A percentile compares a stretch with the other conserved stretches of the same genome.
Conservation (phyloP, 176 grass and related monocot genomes). For the Bothriochloa decipiens region DNA sequence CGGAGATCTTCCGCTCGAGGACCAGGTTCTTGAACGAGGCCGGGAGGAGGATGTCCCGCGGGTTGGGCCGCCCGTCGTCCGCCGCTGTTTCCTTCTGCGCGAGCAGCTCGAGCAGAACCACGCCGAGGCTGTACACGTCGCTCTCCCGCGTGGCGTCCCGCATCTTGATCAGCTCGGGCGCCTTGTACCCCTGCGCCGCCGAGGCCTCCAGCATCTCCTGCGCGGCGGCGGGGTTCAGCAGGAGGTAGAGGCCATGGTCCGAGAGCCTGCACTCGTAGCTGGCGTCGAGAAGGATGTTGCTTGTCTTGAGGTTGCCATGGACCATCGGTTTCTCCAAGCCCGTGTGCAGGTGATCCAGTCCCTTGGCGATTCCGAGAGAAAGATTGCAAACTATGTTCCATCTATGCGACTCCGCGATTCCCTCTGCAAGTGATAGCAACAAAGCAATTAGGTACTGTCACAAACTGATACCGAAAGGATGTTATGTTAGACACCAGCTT, state of each 20-base stretch:
- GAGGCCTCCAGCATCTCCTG: conserved; percentile 86
- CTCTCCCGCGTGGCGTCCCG: conserved; percentile 66
- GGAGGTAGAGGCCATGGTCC: conserved; percentile 75
- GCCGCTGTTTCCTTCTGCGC: conserved; percentile 56
- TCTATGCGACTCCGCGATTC: conserved; percentile 77
- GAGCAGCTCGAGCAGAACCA: conserved; percentile 86
- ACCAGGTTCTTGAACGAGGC: conserved; percentile 69
- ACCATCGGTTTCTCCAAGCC: conserved; percentile 63
- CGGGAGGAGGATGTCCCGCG: conserved; percentile 62
- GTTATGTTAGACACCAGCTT: not conserved
- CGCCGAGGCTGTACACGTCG: conserved; percentile 79
- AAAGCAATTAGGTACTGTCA: conserved; percentile 23
- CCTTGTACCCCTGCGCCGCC: conserved; percentile 74
- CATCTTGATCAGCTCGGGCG: conserved; percentile 87
- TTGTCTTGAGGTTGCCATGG: conserved; percentile 91
- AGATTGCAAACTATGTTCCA: conserved; percentile 80
- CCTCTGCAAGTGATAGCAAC: conserved; percentile 54
- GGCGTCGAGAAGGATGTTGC: conserved; percentile 76
- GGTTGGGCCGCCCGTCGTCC: conserved; percentile 30
- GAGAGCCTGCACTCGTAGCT: conserved; percentile 66
- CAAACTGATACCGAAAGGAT: not conserved
- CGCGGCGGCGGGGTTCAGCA: conserved; percentile 50
- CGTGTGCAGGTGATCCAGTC: conserved; percentile 83
- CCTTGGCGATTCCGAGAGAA: conserved; percentile 70
- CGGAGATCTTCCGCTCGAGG: conserved; percentile 73